Percentiles rank a stretch among this genome's conserved stretches.
Conservation (phyloP, 73 alveolate genomes). For the Paramecium sonneborni region DNA sequence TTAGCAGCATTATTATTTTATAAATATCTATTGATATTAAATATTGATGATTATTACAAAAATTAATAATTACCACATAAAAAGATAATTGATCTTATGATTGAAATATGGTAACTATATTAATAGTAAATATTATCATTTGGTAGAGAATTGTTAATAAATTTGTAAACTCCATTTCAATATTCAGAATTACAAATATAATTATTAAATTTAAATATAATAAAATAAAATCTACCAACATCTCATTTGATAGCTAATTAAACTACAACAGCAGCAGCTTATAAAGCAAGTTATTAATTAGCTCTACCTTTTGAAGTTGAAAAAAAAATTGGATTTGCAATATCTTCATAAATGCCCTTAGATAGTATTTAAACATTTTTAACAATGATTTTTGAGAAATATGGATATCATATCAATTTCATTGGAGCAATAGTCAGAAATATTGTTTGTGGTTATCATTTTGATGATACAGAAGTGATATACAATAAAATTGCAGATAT, state of each 20-base stretch:
- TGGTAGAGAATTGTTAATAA: slow-evolving; percentile 44
- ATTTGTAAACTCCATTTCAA: background rate
- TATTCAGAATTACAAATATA: background rate
- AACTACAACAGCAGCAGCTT: background rate
- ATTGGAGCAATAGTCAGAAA: slow-evolving; percentile 9
- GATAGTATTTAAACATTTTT: background rate
- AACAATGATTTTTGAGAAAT: background rate
- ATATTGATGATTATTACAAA: slow-evolving; percentile 11
- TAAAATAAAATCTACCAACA: background rate
- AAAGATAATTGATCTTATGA: background rate
- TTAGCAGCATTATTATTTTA: background rate
- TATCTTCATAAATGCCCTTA: background rate
- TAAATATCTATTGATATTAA: slow-evolving; percentile 6
- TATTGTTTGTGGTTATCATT: background rate
- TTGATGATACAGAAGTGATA: background rate
- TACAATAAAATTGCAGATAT: background rate
- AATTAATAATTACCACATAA: background rate
- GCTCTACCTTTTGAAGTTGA: slow-evolving; percentile 21
- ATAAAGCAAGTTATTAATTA: background rate
- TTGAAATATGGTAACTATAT: background rate
- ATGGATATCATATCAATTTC: slow-evolving; percentile 16
- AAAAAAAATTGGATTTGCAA: background rate
- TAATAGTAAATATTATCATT: background rate
- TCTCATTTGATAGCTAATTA: background rate
- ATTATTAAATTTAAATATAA: background rate